Base-by-base conservation (phyloP, 768 basidiomycete species). In the Macrolepiota fuliginosa region DNA sequence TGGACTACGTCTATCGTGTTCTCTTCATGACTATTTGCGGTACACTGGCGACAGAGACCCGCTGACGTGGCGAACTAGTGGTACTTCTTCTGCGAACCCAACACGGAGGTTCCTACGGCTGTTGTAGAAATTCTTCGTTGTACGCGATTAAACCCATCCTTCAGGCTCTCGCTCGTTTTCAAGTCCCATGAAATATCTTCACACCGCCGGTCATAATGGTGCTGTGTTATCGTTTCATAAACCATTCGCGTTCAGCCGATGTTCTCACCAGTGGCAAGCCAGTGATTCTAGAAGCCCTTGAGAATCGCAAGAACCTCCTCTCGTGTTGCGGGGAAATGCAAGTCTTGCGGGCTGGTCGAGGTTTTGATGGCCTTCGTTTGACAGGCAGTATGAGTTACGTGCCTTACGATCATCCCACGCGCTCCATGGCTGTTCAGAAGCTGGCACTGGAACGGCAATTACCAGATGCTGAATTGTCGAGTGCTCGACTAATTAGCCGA, bases 401-500 rank as follows among this genome's bases (percentile, higher is more conserved):
- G 45, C 56, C 56, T 57, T 56, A 13, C 29, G 40, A 57, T 57
- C 56, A 57, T 57, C 42, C 19, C 56, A 57, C 56, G 12, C 56
- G 46, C 45, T 36, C 32, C 10, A n/a, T 47, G 45, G 19, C 11
- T 46, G 29, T 37, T 5, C 17, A 35, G 27, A 46, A n/a, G 37
- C 3, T 47, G 29, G 27, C 27, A 46, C 35, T 57, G 19, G 6
- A 19, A 35, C 57, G 57, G 57, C 24, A 50, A 58, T 39, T 50
- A 58, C 47, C 47, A 58, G 35, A 58, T 58, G 57, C 35, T 25
- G 47, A 19, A 39, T 58, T 58, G 57, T 50, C 49, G 47, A 58
- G 47, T 13, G 32, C 45, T 57, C 57, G 57, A 58, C 57, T 58
- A 58, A 58, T 13, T 58, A 58, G 57, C 57, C 57, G 57, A 58